Conservation (phyloP, 1,284 basidiomycete genomes). For the Taiwanofungus camphoratus region DNA sequence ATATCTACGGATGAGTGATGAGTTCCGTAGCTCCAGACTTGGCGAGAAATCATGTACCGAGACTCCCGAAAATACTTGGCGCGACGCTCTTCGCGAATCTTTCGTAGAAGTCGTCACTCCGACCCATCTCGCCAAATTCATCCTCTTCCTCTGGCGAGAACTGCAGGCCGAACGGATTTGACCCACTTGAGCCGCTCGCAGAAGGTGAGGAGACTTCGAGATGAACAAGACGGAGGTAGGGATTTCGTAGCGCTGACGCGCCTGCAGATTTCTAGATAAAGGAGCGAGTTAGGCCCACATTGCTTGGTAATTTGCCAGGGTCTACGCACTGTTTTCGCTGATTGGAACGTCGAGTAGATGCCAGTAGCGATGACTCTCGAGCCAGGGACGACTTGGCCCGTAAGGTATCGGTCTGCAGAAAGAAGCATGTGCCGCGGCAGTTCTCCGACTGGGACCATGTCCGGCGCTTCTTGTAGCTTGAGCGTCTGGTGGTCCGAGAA, state of each 20-base stretch:
- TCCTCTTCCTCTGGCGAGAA: constrained; percentile 98
- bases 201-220: constrained; percentile 82
- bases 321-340: constrained; percentile 67
- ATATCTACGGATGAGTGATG: constrained; percentile 60
- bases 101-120: constrained; percentile 90
- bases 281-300: background rate
- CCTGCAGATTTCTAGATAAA: constrained; percentile 61
- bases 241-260: constrained; percentile 84
- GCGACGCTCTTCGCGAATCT: constrained; percentile 92
- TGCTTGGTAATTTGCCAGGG: too few species aligned
- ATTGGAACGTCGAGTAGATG: constrained; percentile 94
- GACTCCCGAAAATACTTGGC: constrained; percentile 94
- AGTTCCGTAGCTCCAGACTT: too few species aligned
- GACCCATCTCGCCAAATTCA: constrained; percentile 86
- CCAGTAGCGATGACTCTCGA: constrained; percentile 93
- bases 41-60: constrained; percentile 49
- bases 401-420: constrained; percentile 85
- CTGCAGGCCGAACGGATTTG: constrained; percentile 76
- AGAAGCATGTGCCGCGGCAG: constrained; percentile 94
- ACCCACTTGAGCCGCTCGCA: constrained; percentile 56
- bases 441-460: constrained; percentile 99
- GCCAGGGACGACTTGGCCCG: constrained; percentile 91
- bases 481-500: constrained; percentile 97
- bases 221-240: constrained; percentile 92
- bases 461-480: constrained; percentile 98